phyloP scores from a whole-genome alignment of 2,329 filamentous ascomycete species.

The Alternaria ethzedia region DNA sequence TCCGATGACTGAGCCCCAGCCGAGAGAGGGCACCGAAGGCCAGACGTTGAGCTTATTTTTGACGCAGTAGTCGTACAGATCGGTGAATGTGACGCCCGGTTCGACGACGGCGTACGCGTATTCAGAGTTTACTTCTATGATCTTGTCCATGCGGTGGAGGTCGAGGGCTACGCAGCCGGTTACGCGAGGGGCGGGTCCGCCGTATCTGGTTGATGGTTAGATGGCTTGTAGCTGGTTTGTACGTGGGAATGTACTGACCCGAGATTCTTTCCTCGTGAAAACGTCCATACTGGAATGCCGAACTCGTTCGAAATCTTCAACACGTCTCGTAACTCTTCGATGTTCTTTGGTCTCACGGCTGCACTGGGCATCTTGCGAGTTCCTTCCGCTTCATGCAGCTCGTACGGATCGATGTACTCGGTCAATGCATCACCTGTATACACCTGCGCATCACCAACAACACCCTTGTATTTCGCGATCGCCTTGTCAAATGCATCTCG shows the following conservation, averaged over 20 bases:
- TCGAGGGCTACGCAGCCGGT: slow-evolving; percentile 46
- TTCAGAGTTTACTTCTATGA: slow-evolving; percentile 54
- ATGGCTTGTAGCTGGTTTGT: neutral
- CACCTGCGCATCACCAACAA: slow-evolving; percentile 50
- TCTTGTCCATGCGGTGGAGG: slow-evolving; percentile 51
- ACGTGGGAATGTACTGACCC: slow-evolving; percentile 32
- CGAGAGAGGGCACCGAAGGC: slow-evolving; percentile 42
- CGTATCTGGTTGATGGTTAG: slow-evolving; percentile 25
- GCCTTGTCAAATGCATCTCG: slow-evolving; percentile 49
- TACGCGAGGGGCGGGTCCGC: slow-evolving; percentile 43
- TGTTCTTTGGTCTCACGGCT: slow-evolving; percentile 48
- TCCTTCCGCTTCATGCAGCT: slow-evolving; percentile 51
- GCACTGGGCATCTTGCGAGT: slow-evolving; percentile 53
- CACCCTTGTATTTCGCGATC: slow-evolving; percentile 42
- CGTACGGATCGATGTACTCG: slow-evolving; percentile 58
- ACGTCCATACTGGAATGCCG: slow-evolving; percentile 40
- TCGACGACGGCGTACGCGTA: slow-evolving; percentile 56
- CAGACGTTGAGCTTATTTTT: slow-evolving; percentile 40
- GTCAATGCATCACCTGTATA: slow-evolving; percentile 48
- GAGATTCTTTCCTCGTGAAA: slow-evolving; percentile 42
- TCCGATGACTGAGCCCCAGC: slow-evolving; percentile 45
- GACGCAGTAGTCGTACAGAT: slow-evolving; percentile 42
- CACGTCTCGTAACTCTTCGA: slow-evolving; percentile 30
- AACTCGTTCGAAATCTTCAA: slow-evolving; percentile 35
- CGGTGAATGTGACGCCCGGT: slow-evolving; percentile 36